phyloP scores from a whole-genome alignment of 352 stramenopile species.

The Phytophthora niederhauseri region DNA sequence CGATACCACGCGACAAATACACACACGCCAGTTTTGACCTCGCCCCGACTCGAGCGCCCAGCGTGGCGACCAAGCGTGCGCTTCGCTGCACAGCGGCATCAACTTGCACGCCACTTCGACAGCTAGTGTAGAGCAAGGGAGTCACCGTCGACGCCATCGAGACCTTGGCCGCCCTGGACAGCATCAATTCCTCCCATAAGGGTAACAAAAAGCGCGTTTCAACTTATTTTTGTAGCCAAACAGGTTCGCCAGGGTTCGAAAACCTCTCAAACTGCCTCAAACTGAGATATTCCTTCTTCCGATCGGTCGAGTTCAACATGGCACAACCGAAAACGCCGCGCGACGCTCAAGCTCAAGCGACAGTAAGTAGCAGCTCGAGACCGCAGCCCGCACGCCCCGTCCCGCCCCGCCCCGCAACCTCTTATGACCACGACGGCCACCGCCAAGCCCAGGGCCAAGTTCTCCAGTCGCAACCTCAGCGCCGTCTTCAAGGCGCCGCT shows the following conservation, averaged over 20 bases:
- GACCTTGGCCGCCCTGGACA: not conserved
- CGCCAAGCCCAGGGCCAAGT: slow-evolving; percentile 62
- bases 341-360: slow-evolving; percentile 9
- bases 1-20: slow-evolving; percentile 18
- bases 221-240: slow-evolving; percentile 4
- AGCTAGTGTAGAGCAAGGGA: not conserved
- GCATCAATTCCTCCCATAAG: not conserved
- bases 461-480: slow-evolving; percentile 79
- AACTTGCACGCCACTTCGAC: not conserved
- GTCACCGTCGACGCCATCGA: not conserved
- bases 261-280: slow-evolving; percentile 5
- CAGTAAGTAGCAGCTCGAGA: slow-evolving; percentile 24
- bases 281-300: slow-evolving; percentile 1
- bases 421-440: slow-evolving; percentile 50
- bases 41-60: not conserved
- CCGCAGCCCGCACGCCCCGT: not conserved
- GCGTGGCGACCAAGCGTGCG: not conserved
- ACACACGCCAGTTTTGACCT: slow-evolving; percentile 21
- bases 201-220: too few species aligned
- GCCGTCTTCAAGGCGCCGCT: slow-evolving; percentile 69
- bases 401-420: not conserved
- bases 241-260: not conserved
- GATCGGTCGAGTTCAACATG: too few species aligned
- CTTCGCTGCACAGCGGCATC: not conserved
- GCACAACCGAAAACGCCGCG: slow-evolving; percentile 26